Conservation (phyloP, 129 eudicot species). For the Lactuca saligna region DNA sequence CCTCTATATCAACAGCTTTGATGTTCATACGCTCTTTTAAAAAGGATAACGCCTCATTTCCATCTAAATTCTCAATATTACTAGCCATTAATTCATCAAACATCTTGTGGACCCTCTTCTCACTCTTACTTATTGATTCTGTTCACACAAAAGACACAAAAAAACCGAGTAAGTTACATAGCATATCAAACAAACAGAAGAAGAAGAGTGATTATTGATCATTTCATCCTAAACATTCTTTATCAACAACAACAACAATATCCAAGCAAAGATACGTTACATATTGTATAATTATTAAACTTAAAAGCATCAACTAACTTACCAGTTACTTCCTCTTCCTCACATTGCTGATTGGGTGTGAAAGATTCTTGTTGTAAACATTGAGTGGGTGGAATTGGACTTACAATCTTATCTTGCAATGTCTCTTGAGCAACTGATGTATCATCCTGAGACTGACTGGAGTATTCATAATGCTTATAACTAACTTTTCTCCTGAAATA, state of each 20-base stretch:
- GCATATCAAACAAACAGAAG: too few species aligned
- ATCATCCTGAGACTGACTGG: conserved; percentile 40
- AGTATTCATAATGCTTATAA: conserved; percentile 45
- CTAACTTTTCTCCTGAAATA: conserved; percentile 52
- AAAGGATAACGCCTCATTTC: conserved; percentile 41
- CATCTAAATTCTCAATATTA: conserved; percentile 48
- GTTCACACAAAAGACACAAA: conserved; percentile 22
- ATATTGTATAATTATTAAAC: neutral
- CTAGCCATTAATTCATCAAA: conserved; percentile 56
- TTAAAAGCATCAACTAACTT: conserved; percentile 31
- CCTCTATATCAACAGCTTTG: conserved; percentile 49
- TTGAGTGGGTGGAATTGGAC: conserved; percentile 20
- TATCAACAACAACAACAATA: conserved; percentile 3
- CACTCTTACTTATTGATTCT: conserved; percentile 42
- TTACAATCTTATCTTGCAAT: conserved; percentile 30
- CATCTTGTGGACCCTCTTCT: conserved; percentile 33
- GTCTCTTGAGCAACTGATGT: conserved; percentile 52
- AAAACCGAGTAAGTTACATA: conserved; percentile 11
- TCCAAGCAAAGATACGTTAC: neutral
- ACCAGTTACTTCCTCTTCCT: conserved; percentile 46
- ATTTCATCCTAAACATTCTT: neutral
- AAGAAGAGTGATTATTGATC: neutral
- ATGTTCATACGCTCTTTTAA: conserved; percentile 59
- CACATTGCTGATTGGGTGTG: conserved; percentile 23
- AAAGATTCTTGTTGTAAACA: conserved; percentile 32